Evolutionary conservation across 2,329 filamentous ascomycete genomes (phyloP), one percentile per base, ranked within the genome.

Genomic region (Cucurbitaria berberidis): DNA sequence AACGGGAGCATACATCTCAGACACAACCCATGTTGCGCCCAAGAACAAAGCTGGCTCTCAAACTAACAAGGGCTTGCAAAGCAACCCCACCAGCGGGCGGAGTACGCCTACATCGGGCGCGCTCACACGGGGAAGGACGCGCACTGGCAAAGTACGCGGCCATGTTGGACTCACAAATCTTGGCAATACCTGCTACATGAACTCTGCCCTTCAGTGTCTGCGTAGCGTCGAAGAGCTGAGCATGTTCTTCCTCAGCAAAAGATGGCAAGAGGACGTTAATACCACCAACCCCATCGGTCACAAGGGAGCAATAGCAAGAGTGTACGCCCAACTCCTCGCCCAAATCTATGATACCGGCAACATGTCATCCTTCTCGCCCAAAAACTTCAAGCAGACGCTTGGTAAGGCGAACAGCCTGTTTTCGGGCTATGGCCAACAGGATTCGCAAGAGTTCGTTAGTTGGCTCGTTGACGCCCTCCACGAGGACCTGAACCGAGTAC

Each of bases 161-260:
- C 89, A 88, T 35, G 89, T 93, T 36, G 95, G 95, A 29, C 79
- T 99, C 46, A 86, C 85, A 59, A 99, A 99, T 69, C 79, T 99
- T 13, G 95, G 95, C 43, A 99, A 99, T 69, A 98, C 95, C 0
- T 99, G 95, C 77, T 99, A 99, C 78, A 97, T 98, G 93, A 98
- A 98, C 75, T 96, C 93, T 19, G 95, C 95, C 9, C 81, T 98
- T 48, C 95, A 99, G 73, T 99, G 95, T 73, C 86, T 99, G 45
- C 87, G 93, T 45, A 96, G 91, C 64, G 92, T 97, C 0, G 91
- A 96, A 70, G 95, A 99, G 75, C 79, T 99, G 59, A 93, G 91
- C 5, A 88, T 92, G 67, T 99, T 96, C 75, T 98, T 99, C 75
- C 76, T 97, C 44, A 68, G 57, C 30, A 60, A 58, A 53, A 84